Conservation (phyloP, 805 yeast genomes). For the Saccharomyces kudriavzevii region DNA sequence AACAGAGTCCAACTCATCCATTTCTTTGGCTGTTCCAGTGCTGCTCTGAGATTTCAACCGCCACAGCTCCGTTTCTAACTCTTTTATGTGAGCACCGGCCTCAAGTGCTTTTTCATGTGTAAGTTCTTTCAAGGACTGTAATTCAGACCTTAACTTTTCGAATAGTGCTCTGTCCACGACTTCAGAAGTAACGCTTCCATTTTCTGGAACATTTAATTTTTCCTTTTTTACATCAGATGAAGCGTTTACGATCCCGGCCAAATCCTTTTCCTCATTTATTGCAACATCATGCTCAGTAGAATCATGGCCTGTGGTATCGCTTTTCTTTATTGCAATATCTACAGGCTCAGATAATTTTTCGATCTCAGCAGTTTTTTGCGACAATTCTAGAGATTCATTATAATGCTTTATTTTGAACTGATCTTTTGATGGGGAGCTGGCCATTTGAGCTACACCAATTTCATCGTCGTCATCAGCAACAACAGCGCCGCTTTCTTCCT, state of each 20-base stretch:
- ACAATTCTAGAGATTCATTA: slow-evolving; percentile 6
- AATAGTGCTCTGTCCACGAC: slow-evolving; percentile 23
- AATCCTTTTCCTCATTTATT: background rate
- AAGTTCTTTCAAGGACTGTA: slow-evolving; percentile 33
- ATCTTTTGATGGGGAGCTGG: slow-evolving; percentile 16
- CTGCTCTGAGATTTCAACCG: slow-evolving; percentile 13
- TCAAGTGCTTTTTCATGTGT: slow-evolving; percentile 45
- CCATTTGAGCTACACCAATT: slow-evolving; percentile 15
- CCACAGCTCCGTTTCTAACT: slow-evolving; percentile 36
- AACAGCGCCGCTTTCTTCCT: background rate
- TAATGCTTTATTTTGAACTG: slow-evolving; percentile 10
- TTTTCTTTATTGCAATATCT: background rate
- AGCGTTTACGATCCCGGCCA: background rate
- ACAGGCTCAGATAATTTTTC: slow-evolving; percentile 1
- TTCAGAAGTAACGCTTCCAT: slow-evolving; percentile 23
- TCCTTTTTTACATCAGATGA: background rate
- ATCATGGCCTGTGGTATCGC: background rate
- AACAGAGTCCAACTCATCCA: slow-evolving; percentile 15
- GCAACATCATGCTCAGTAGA: background rate
- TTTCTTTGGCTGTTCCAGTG: slow-evolving; percentile 20
- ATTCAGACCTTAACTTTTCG: slow-evolving; percentile 28
- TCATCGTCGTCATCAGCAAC: slow-evolving; percentile 10
- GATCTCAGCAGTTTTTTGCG: slow-evolving; percentile 1
- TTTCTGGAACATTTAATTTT: slow-evolving; percentile 22
- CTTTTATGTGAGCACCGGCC: slow-evolving; percentile 48